Base-by-base conservation (phyloP, 306 rosid genomes). In the Cucurbita moschata region DNA sequence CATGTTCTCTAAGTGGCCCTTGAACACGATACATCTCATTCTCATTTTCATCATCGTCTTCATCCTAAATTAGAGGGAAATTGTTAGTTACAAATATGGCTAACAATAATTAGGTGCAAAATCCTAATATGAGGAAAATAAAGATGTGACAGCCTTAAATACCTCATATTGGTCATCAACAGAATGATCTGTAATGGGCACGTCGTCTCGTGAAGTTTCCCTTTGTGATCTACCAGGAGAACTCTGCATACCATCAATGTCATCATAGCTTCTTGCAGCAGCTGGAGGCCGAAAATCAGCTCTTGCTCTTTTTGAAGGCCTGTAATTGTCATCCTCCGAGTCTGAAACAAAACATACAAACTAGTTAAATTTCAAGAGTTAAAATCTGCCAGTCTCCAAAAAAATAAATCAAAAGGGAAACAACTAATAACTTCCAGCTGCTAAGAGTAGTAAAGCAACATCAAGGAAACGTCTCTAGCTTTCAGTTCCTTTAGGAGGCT, bases 1-100 rank as follows among this genome's bases (percentile, higher is more conserved):
- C 99, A 94, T 97, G 92, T 71, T 94, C 99, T 71, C 97, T 77
- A 26, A 94, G 95, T 44, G 97, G 87, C 77, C 99, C 99, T 81
- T 94, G 97, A 56, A 94, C 95, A 10, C 86, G 90, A 80, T 94
- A 94, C 99, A 94, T 94, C 82, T 89, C 95, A 42, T 80, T 85
- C 72, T 85, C 96, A 26, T 72, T 85, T 42, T 89, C 96, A 4
- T 89, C 88, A 65, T 84, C 97, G 64, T 83, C 92, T 3, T 89
- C 96, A 81, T 94, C 97, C 98, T 92, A 76, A 82, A 26, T 42
- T 13, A 14, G 23, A 64, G 76, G 65, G 42, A 69, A 46, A 5
- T 26, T 35, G 57, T 69, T 46, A 23, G 7, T 23, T 13, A 13
- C 7, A 8, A 14, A 49, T 26, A 69, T 13, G 57, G 73, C 14